phyloP scores from a whole-genome alignment of 2,329 filamentous ascomycete species.

The Nakataea oryzae region DNA sequence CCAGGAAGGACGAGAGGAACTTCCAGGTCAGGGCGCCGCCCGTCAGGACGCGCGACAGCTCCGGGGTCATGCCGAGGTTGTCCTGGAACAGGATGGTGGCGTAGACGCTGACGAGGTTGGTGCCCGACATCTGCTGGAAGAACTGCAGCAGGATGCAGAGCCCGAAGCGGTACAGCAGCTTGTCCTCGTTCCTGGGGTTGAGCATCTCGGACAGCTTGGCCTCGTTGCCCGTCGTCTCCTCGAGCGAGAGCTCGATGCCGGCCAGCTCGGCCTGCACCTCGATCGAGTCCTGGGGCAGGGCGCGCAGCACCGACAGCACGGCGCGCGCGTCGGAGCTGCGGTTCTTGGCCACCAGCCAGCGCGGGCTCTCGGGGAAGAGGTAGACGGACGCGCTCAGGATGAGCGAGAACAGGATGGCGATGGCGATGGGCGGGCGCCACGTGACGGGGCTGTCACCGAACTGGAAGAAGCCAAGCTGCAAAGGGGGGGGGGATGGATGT shows the following conservation, averaged over 20 bases:
- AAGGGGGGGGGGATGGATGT: too few relatives aligned
- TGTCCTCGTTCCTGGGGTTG: conserved; percentile 34
- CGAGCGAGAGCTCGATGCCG: conserved; percentile 29
- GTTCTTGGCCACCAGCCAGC: conserved; percentile 18
- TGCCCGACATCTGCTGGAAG: conserved; percentile 38
- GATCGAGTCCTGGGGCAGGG: conserved; percentile 22
- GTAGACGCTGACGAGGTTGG: conserved; percentile 36
- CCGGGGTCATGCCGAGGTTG: conserved; percentile 25
- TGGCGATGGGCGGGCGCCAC: conserved; percentile 22
- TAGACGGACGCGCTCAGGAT: conserved; percentile 22
- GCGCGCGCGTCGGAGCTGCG: conserved; percentile 7
- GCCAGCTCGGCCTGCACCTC: conserved; percentile 9
- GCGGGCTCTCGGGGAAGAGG: conserved; percentile 27
- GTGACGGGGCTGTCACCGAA: conserved; percentile 5
- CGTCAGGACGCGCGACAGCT: conserved; percentile 27
- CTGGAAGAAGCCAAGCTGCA: conserved; percentile 6
- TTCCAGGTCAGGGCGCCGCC: conserved; percentile 44
- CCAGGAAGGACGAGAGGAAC: conserved; percentile 37
- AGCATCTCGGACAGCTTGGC: conserved; percentile 31
- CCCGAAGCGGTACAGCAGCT: conserved; percentile 36
- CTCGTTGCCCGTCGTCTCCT: conserved; percentile 24
- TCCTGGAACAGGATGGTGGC: conserved; percentile 26
- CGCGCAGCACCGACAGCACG: conserved; percentile 21
- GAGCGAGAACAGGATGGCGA: conserved; percentile 20
- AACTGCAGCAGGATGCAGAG: conserved; percentile 39